phyloP scores from a whole-genome alignment of 768 basidiomycete species.

The Myochromella boudieri region DNA sequence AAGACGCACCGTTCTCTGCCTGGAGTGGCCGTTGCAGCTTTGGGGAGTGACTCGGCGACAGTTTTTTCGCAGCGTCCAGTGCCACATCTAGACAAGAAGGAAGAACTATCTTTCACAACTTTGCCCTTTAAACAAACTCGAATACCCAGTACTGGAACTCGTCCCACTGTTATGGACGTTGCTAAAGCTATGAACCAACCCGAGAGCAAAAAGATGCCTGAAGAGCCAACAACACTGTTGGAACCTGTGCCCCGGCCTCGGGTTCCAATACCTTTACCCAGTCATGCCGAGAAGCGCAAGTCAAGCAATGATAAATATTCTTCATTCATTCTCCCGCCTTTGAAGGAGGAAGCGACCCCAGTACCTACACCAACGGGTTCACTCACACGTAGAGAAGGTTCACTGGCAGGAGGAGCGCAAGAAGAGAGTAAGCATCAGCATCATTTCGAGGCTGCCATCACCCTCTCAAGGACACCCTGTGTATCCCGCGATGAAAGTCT shows the following conservation, averaged over 20 bases:
- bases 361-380: constrained; percentile 53
- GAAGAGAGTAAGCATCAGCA: no score
- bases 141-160: constrained; percentile 66
- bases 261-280: constrained; percentile 21
- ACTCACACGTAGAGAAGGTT: constrained; percentile 34
- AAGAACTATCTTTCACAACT: constrained; percentile 21
- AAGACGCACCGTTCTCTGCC: constrained; percentile 5
- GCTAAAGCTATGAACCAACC: constrained; percentile 56
- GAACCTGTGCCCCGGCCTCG: constrained; percentile 11
- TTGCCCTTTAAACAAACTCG: constrained; percentile 48
- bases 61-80: no score
- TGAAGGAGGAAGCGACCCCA: constrained; percentile 70
- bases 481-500: no score
- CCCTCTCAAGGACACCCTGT: no score
- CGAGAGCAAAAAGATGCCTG: neutral
- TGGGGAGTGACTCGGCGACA: no score
- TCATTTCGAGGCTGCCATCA: no score
- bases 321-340: constrained; percentile 57
- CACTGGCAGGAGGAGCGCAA: constrained; percentile 1
- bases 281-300: constrained; percentile 54
- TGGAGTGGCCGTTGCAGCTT: neutral
- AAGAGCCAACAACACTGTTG: neutral
- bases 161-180: constrained; percentile 78
- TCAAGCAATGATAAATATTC: constrained; percentile 72
- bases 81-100: constrained; percentile 13